A percentile compares a stretch with the other conserved stretches of the same genome.
phyloP scores from a whole-genome alignment of 768 basidiomycete species.

The Boletus eberwhitei region DNA sequence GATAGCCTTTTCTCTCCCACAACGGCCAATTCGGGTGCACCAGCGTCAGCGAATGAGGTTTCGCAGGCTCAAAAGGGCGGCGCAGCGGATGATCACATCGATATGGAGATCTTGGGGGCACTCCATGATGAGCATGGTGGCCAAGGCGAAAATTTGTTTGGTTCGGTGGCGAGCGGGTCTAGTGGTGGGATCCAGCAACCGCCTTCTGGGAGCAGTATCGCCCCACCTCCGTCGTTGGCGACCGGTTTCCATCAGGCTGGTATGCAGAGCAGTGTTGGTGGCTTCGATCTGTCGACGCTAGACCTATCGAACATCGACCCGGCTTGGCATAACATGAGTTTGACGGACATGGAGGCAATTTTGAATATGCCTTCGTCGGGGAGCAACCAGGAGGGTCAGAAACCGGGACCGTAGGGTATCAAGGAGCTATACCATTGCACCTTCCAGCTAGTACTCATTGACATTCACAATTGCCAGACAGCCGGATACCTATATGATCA shows the following conservation, averaged over 20 bases:
- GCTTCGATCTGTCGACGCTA: constrained; percentile 49
- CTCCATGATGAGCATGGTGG: constrained; percentile 22
- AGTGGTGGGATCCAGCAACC: constrained; percentile 9
- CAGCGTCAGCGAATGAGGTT: constrained; percentile 14
- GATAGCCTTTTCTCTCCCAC: constrained; percentile 54
- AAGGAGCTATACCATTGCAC: neutral
- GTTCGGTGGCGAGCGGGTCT: constrained; percentile 27
- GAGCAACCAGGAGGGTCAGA: constrained; percentile 24
- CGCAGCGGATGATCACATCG: constrained; percentile 20
- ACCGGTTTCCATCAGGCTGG: constrained; percentile 38
- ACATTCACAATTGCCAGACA: neutral
- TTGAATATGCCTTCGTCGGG: constrained; percentile 40
- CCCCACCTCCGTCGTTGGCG: constrained; percentile 39
- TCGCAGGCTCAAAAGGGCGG: constrained; percentile 18
- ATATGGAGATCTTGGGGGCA: constrained; percentile 38
- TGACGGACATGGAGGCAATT: constrained; percentile 54
- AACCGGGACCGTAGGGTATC: constrained; percentile 14
- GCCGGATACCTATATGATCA: neutral
- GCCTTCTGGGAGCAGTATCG: constrained; percentile 22
- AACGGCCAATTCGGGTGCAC: constrained; percentile 22
- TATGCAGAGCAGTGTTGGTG: constrained; percentile 20
- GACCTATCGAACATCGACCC: constrained; percentile 45
- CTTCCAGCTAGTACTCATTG: neutral
- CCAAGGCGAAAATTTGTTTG: constrained; percentile 23
- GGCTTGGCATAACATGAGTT: constrained; percentile 42